Evolutionary conservation across 306 rosid genomes (phyloP), one percentile per base, ranked within the genome.

Genomic region (Quillaja saponaria): DNA sequence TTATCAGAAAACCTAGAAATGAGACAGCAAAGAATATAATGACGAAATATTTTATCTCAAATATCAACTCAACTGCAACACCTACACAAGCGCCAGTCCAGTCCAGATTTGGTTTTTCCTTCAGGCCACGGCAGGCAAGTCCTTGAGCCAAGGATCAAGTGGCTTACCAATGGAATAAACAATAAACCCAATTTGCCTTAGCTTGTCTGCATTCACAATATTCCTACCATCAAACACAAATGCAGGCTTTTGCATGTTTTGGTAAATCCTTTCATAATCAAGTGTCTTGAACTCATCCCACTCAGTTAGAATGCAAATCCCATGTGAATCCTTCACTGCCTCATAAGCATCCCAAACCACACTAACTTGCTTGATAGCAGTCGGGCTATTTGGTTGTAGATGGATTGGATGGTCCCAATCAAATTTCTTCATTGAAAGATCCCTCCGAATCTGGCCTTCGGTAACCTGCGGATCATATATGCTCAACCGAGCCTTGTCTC

Each of bases 341-440:
- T 80, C 85, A 10, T 81, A 79, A 1, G 90, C 90, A 63, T 85
- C 92, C 84, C 82, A 83, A 16, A 77, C 87, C 0, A 83, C 87
- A 16, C 84, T 59, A 6, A 88, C 90, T 71, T 83, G 76, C 68
- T 85, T 81, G 21, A 81, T 74, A 33, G 82, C 38, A 13, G 78
- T 76, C 1, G 96, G 96, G 72, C 92, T 88, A 38, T 57, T 9
- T 8, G 87, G 96, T 38, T 88, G 96, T 38, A 85, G 92, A 79
- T 88, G 92, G 47, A 72, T 68, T 6, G 96, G 96, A 49, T 88
- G 96, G 57, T 88, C 96, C 96, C 96, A 88, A 63, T 88, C 96
- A 10, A 88, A 88, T 70, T 85, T 88, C 76, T 88, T 88, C 96
- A 85, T 83, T 9, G 92, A 69, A 4, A 88, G 80, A 66, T 88